A percentile compares a stretch with the other conserved stretches of the same genome.
Evolutionary conservation across 108 stramenopile genomes (phyloP).

Genomic region (Hondaea fermentalgiana): DNA sequence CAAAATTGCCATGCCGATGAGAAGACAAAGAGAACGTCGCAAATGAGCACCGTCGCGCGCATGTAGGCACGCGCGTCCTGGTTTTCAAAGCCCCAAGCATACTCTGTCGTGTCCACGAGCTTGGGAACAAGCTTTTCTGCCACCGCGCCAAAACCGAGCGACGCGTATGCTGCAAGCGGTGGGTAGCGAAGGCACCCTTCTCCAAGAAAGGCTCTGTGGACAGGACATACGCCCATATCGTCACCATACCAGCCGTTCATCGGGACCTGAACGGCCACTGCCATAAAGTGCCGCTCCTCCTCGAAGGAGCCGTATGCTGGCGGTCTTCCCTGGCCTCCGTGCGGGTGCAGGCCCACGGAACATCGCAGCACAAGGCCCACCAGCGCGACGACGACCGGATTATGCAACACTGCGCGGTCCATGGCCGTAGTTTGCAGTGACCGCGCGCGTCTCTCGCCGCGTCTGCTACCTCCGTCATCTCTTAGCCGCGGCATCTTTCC

Average conservation of each 20-base stretch:
- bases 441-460: too few species aligned
- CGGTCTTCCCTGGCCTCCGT: background rate
- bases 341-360: constrained; percentile 18
- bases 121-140: background rate
- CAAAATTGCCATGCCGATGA: background rate
- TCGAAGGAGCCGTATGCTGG: background rate
- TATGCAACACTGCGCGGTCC: constrained; percentile 7
- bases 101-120: background rate
- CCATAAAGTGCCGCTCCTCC: background rate
- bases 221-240: background rate
- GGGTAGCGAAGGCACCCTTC: background rate
- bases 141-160: background rate
- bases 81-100: background rate
- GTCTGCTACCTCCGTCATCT: too few species aligned
- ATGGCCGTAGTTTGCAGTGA: background rate
- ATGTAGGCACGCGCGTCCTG: background rate
- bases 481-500: too few species aligned
- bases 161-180: background rate
- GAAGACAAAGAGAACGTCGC: background rate
- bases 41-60: background rate
- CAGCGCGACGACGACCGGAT: background rate
- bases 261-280: background rate
- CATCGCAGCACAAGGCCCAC: background rate
- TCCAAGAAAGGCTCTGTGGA: background rate
- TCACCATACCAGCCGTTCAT: background rate